phyloP scores from a whole-genome alignment of 2,329 filamentous ascomycete genomes.

The Davidsoniella neocaledoniae region DNA sequence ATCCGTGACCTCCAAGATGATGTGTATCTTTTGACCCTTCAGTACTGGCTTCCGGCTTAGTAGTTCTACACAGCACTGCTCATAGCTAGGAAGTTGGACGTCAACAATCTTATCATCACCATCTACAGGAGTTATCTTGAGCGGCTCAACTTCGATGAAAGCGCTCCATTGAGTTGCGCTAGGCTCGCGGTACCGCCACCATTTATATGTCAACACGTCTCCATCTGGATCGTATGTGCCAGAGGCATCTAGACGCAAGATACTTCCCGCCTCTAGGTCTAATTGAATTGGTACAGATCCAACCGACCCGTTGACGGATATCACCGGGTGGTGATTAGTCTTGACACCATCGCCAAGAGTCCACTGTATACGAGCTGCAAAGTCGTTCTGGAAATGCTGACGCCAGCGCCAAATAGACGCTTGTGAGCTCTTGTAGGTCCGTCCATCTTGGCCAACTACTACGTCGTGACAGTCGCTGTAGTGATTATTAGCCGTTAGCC shows the following conservation, averaged over 20 bases:
- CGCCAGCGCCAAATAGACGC: conserved; percentile 28
- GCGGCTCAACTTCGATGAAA: conserved; percentile 23
- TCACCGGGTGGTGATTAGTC: conserved; percentile 30
- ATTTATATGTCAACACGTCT: conserved; percentile 27
- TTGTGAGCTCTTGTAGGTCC: conserved; percentile 12
- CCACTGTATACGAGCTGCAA: conserved; percentile 27
- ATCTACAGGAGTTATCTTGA: conserved; percentile 18
- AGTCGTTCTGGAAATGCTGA: conserved; percentile 25
- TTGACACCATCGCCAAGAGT: conserved; percentile 17
- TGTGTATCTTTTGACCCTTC: conserved; percentile 28
- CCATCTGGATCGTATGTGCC: conserved; percentile 30
- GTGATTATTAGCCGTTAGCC: conserved; percentile 15
- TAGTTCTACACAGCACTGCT: conserved; percentile 24
- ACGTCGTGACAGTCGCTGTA: conserved; percentile 19
- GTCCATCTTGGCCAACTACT: conserved; percentile 18
- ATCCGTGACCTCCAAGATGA: conserved; percentile 32
- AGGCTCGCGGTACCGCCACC: conserved; percentile 30
- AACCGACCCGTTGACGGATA: conserved; percentile 23
- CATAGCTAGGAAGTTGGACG: conserved; percentile 23
- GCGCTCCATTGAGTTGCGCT: conserved; percentile 25
- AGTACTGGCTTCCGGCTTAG: conserved; percentile 20
- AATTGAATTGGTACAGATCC: conserved; percentile 23
- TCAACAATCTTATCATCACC: conserved; percentile 18
- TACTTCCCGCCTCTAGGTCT: conserved; percentile 24
- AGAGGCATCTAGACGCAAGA: conserved; percentile 27